Evolutionary conservation across 257 asterid genomes (phyloP).

Genomic region (Coffea eugenioides): DNA sequence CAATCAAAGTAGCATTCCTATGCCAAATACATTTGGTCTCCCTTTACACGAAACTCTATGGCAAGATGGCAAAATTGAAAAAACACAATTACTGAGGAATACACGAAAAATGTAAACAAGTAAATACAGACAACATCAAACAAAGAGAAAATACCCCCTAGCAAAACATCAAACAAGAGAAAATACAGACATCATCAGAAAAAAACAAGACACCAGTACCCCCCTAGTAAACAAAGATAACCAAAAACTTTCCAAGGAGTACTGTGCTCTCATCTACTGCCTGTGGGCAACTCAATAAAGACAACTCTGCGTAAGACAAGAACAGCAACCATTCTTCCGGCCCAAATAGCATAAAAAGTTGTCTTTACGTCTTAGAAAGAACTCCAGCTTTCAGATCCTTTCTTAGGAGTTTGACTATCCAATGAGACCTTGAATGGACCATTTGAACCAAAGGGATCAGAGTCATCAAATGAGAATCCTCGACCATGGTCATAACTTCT

Average conservation of each 20-base stretch:
- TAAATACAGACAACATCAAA: neutral
- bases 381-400: slow-evolving; percentile 45
- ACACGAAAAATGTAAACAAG: neutral
- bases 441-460: slow-evolving; percentile 83
- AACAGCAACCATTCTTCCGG: slow-evolving; percentile 7
- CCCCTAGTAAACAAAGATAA: neutral
- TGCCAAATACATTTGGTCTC: neutral
- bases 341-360: neutral
- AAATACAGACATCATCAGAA: no score
- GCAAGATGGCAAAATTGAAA: neutral
- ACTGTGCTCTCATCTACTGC: neutral
- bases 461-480: slow-evolving; percentile 75
- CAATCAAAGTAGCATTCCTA: neutral
- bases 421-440: slow-evolving; percentile 92
- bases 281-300: slow-evolving; percentile 1
- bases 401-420: slow-evolving; percentile 47
- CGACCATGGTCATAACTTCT: slow-evolving; percentile 58
- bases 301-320: neutral
- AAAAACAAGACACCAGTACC: no score
- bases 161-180: no score
- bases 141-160: no score
- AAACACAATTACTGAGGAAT: neutral
- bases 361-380: slow-evolving; percentile 26
- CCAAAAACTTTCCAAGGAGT: neutral
- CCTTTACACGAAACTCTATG: neutral